Evolutionary conservation across 1,284 basidiomycete species (phyloP).

Genomic region (Boletus smithii): DNA sequence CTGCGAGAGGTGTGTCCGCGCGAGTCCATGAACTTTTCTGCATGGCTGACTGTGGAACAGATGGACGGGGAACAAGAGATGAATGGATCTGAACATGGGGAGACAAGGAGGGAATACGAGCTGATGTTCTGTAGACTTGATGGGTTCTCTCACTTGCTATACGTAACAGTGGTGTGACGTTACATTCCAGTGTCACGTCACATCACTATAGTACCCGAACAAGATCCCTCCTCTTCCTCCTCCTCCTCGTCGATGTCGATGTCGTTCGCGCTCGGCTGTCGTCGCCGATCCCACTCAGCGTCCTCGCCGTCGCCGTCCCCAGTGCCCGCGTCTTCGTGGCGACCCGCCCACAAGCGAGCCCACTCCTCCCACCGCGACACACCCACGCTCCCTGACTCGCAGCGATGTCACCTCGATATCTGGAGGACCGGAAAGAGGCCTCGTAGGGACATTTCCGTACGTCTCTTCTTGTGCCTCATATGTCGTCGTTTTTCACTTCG

Average conservation of each 20-base stretch:
- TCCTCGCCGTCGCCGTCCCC: slow-evolving; percentile 41
- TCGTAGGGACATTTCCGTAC: slow-evolving; percentile 45
- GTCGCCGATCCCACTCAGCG: slow-evolving; percentile 57
- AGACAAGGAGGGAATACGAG: slow-evolving; percentile 10
- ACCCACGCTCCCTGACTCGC: slow-evolving; percentile 37
- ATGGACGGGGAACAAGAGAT: too few species aligned
- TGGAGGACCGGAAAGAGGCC: slow-evolving; percentile 54
- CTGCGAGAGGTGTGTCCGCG: slow-evolving; percentile 13
- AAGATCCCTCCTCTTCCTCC: slow-evolving; percentile 7
- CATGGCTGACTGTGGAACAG: slow-evolving; percentile 15
- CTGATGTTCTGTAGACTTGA: slow-evolving; percentile 24
- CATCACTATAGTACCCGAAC: slow-evolving; percentile 16
- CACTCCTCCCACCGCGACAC: slow-evolving; percentile 39
- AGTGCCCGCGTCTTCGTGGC: slow-evolving; percentile 38
- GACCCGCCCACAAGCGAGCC: slow-evolving; percentile 45
- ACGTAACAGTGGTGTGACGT: slow-evolving; percentile 22
- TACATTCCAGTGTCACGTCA: slow-evolving; percentile 15
- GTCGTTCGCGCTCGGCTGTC: slow-evolving; percentile 37
- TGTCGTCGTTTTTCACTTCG: background rate
- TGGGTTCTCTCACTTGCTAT: slow-evolving; percentile 20
- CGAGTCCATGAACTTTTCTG: background rate
- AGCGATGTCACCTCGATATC: slow-evolving; percentile 51
- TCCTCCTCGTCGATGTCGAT: slow-evolving; percentile 21
- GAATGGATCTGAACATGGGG: too few species aligned
- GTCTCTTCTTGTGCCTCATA: slow-evolving; percentile 16